Evolutionary conservation across 306 rosid species (phyloP), one percentile per base, ranked within the genome.

Genomic region (Pueraria montana): DNA sequence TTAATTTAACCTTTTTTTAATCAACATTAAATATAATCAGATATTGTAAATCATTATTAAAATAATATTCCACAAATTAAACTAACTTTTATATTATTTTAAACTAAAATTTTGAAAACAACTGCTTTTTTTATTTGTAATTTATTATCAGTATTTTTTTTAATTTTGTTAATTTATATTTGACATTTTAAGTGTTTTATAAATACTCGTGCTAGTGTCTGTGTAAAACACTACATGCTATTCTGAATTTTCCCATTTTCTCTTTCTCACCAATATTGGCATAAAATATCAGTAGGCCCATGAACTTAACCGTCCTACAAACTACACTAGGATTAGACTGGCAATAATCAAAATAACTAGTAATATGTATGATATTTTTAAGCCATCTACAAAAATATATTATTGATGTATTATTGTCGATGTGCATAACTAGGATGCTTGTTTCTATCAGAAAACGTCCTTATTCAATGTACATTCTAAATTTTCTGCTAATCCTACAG

Each of bases 391-490:
- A 66, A 10, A 32, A 32, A 3, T 65, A 36, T 36, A 65, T 32
- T 64, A 64, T 30, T 63, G 21, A 63, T 63, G 20, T 63, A 30
- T 64, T 63, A 30, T 64, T 24, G 38, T 76, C 3, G 34, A 64
- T n/a, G 63, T 2, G 64, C 64, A 46, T 48, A 30, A 23, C 64
- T 30, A 48, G 74, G 64, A 48, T 63, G 48, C 59, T 61, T 23
- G 53, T 18, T 23, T 7, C 10, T 77, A 17, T 48, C 27, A 11
- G 21, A 10, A 64, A 77, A 62, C 32, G 49, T 42, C 11, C 50
- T 77, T 78, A 78, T 77, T 83, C 69, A 61, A 34, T 78, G 59
- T 77, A 71, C 69, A 83, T 59, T 45, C 45, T 61, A 58, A 58
- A 46, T 68, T 69, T 32, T 46, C 75, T 61, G 53, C 67, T 48